phyloP scores from a whole-genome alignment of 257 asterid genomes.

The Capsicum pubescens region DNA sequence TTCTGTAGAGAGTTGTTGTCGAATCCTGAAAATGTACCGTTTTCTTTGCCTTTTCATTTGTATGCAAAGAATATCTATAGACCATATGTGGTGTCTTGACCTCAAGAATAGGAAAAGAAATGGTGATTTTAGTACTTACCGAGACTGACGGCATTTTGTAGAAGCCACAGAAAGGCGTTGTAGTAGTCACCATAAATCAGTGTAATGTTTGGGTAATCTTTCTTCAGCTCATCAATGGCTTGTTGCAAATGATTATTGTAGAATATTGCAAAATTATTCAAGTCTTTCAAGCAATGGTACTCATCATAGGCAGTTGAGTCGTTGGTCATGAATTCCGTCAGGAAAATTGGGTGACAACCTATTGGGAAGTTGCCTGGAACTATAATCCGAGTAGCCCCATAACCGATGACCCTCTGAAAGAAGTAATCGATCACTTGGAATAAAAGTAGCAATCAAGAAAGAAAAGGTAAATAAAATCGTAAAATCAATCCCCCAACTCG shows the following conservation, averaged over 20 bases:
- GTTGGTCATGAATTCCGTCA: not conserved
- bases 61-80: too few species aligned
- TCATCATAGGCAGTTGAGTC: not conserved
- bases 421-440: not conserved
- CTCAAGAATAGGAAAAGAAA: not conserved
- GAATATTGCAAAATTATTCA: not conserved
- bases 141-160: slow-evolving; percentile 16
- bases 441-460: not conserved
- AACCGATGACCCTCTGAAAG: not conserved
- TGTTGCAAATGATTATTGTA: not conserved
- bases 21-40: slow-evolving; percentile 24
- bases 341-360: not conserved
- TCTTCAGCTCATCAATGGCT: not conserved
- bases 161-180: slow-evolving; percentile 22
- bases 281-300: not conserved
- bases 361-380: not conserved
- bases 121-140: not conserved
- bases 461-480: not conserved
- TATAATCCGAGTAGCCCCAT: not conserved
- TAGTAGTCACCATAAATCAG: slow-evolving; percentile 26
- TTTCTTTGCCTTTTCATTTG: too few species aligned
- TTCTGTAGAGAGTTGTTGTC: slow-evolving; percentile 6
- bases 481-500: too few species aligned
- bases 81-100: not conserved
- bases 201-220: not conserved